These are phyloP conservation scores for Daedaleopsis sinensis DNA, from an alignment of 768 basidiomycete genomes.

Conservation along the genomic window DNA sequence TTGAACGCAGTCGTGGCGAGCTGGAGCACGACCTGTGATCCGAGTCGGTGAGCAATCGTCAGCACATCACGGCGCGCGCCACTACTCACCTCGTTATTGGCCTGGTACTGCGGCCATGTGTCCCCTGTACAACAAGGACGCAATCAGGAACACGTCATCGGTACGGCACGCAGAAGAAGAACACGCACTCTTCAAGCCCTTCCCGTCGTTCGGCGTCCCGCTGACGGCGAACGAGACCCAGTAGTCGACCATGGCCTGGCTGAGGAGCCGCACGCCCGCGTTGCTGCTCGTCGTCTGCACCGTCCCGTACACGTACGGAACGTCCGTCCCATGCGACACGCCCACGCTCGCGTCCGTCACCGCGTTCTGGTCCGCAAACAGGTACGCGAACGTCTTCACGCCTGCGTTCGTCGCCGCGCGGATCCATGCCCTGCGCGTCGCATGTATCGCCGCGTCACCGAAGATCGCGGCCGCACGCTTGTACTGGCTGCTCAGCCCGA, in stretches of 20 bases:
- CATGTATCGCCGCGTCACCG: conserved; percentile 46
- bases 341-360: conserved; percentile 3
- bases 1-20: background rate
- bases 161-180: background rate
- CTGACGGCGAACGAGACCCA: conserved; percentile 51
- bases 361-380: conserved; percentile 43
- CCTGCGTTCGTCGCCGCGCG: conserved; percentile 41
- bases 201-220: conserved; percentile 46
- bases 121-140: background rate
- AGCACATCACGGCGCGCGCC: too few relatives aligned
- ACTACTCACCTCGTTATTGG: too few relatives aligned
- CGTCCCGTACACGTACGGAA: conserved; percentile 23
- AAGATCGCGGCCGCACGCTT: conserved; percentile 42
- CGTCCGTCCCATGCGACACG: conserved; percentile 24
- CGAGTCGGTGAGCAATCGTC: background rate
- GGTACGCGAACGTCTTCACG: conserved; percentile 43
- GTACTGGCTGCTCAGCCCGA: conserved; percentile 42
- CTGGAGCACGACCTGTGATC: background rate
- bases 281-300: background rate
- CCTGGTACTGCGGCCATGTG: conserved; percentile 13
- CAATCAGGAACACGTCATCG: background rate
- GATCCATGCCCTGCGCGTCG: conserved; percentile 42
- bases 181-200: conserved; percentile 36
- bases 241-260: conserved; percentile 43
- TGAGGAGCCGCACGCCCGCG: conserved; percentile 24